Conservation (phyloP, 2,329 filamentous ascomycete species). For the Claviceps citrina region DNA sequence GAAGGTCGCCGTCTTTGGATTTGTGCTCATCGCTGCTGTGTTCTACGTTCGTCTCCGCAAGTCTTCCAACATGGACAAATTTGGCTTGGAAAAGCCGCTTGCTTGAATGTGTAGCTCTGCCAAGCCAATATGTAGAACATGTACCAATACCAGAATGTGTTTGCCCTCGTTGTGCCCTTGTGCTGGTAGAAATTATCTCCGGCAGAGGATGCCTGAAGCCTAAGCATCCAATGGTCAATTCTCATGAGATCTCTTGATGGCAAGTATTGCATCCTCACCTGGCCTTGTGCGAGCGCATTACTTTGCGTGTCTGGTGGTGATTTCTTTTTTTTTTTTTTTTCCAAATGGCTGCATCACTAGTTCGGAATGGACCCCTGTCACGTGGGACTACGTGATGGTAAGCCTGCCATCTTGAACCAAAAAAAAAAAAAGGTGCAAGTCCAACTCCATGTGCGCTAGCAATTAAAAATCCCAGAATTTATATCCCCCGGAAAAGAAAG, state of each 20-base stretch:
- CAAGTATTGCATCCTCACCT: background rate
- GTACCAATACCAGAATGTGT: constrained; percentile 3
- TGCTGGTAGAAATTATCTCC: background rate
- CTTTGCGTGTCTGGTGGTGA: background rate
- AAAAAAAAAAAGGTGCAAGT: constrained; percentile 19
- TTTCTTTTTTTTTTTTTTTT: too few species aligned
- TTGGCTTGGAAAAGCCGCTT: constrained; percentile 29
- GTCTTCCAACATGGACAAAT: constrained; percentile 13
- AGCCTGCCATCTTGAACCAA: background rate
- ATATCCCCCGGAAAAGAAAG: too few species aligned
- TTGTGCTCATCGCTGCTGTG: constrained; percentile 31
- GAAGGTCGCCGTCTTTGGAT: constrained; percentile 35
- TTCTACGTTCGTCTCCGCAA: constrained; percentile 28
- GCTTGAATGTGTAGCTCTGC: constrained; percentile 16
- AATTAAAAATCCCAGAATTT: too few species aligned
- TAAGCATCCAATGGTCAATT: background rate
- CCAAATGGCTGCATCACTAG: too few species aligned
- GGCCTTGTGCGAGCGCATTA: background rate
- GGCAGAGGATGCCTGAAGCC: background rate
- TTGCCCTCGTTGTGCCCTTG: constrained; percentile 1
- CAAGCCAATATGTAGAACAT: constrained; percentile 3
- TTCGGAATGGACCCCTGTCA: constrained; percentile 4
- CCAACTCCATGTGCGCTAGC: too few species aligned
- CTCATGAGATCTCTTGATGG: background rate
- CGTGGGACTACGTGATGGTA: constrained; percentile 4